phyloP scores from a whole-genome alignment of 805 yeast genomes.

The Ogataea neopini region DNA sequence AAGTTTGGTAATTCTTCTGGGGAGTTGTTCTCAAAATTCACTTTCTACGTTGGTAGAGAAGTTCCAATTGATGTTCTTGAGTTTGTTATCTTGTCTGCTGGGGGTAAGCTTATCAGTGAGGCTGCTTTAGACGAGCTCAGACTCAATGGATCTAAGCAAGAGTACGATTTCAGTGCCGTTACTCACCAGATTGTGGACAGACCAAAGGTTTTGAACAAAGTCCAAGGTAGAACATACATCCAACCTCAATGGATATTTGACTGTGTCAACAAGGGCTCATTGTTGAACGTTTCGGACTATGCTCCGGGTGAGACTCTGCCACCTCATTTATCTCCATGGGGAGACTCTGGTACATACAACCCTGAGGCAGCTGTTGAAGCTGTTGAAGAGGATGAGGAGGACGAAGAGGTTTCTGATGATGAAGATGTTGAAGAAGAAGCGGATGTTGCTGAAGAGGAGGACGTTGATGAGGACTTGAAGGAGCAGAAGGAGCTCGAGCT shows the following conservation, averaged over 20 bases:
- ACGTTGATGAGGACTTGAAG: slow-evolving; percentile 51
- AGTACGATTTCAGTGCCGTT: slow-evolving; percentile 62
- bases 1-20: slow-evolving; percentile 59
- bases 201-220: slow-evolving; percentile 73
- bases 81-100: slow-evolving; percentile 80
- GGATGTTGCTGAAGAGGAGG: slow-evolving; percentile 55
- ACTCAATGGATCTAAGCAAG: slow-evolving; percentile 45
- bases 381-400: slow-evolving; percentile 44
- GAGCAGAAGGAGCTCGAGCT: slow-evolving; percentile 84
- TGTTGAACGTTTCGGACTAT: slow-evolving; percentile 77
- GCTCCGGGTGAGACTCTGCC: slow-evolving; percentile 95
- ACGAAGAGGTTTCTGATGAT: slow-evolving; percentile 47
- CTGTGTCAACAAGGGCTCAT: slow-evolving; percentile 72
- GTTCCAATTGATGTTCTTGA: slow-evolving; percentile 91
- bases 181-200: slow-evolving; percentile 96
- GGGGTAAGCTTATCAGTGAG: slow-evolving; percentile 85
- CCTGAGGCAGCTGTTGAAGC: slow-evolving; percentile 59
- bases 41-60: slow-evolving; percentile 91
- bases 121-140: slow-evolving; percentile 77
- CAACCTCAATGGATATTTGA: slow-evolving; percentile 99
- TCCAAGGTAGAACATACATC: slow-evolving; percentile 88
- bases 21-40: slow-evolving; percentile 67
- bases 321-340: slow-evolving; percentile 99
- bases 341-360: slow-evolving; percentile 88
- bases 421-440: slow-evolving; percentile 53